Evolutionary conservation across 106 monocot species (phyloP), one percentile per base, ranked within the genome.

Genomic region (Acorus calamus): DNA sequence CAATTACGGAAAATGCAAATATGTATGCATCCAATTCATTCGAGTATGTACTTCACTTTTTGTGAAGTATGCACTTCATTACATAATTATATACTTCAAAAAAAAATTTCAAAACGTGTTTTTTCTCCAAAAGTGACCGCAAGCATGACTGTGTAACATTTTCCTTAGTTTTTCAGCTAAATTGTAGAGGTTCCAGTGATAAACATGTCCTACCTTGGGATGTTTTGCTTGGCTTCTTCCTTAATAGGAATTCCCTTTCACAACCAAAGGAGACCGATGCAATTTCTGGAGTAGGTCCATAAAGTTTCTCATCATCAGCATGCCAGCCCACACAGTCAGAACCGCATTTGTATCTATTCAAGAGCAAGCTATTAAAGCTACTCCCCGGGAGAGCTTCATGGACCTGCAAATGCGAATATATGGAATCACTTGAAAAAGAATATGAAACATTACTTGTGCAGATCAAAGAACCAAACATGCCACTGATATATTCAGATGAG

Each of bases 211-310:
- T 76, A 92, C 92, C 87, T 84, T 49, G 48, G 14, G 4, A 55
- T 11, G 55, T 58, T 80, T 78, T 93, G 11, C 53, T 61, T 4
- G 76, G 75, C 59, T 79, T 83, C 66, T 81, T 88, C 53, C 81
- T 80, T 57, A 98, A 67, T 43, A 88, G 61, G 51, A 98, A 98
- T 14, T 92, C 85, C 4, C 98, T 61, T 60, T 98, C 98, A 28
- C 98, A 98, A 47, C 98, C 98, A 74, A 98, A 75, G 4, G 98
- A 88, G 28, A 98, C 61, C 2, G 98, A 98, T 59, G 98, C 98
- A 68, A 98, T 98, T 66, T 92, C 81, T 42, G 98, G 98, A 61
- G 85, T 77, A n/a, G 74, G 78, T 44, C 98, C 98, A 73, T 98
- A 98, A 11, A 92, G 63, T 53, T 87, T 85, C 69, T 98, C 98